Conservation (phyloP, 2,329 filamentous ascomycete species). For the Karstenula rhodostoma region DNA sequence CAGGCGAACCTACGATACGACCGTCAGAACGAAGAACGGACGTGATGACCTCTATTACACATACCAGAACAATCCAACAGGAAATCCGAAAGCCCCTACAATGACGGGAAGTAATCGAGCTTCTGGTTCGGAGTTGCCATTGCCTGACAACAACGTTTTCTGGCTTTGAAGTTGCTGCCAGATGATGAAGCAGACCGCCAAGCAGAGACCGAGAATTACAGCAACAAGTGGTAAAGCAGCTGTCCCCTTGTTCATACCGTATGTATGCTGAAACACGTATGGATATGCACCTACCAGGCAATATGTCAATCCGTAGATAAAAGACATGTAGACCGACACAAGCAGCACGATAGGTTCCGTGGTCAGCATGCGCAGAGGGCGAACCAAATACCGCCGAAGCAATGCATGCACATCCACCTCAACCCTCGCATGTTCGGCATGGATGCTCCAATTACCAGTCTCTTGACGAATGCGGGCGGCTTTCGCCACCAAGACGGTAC, state of each 20-base stretch:
- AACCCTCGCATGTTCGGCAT: conserved; percentile 56
- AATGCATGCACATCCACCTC: conserved; percentile 68
- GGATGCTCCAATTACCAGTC: conserved; percentile 52
- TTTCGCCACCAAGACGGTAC: conserved; percentile 61
- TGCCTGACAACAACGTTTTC: conserved; percentile 47
- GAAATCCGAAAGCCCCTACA: conserved; percentile 64
- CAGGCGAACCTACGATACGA: neutral
- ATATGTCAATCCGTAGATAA: conserved; percentile 70
- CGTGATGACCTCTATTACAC: neutral
- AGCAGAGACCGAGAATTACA: conserved; percentile 65
- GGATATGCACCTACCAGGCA: conserved; percentile 67
- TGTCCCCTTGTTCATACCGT: conserved; percentile 66
- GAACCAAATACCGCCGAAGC: conserved; percentile 68
- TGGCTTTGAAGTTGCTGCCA: conserved; percentile 70
- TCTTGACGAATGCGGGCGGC: conserved; percentile 59
- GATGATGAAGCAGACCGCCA: conserved; percentile 65
- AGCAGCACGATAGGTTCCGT: conserved; percentile 72
- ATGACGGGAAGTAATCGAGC: conserved; percentile 70
- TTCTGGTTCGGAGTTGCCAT: conserved; percentile 64
- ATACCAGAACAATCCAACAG: conserved; percentile 59
- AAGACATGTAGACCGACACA: conserved; percentile 71
- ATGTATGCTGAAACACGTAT: conserved; percentile 67
- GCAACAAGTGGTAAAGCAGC: conserved; percentile 69
- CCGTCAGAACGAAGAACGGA: neutral
- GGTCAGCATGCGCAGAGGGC: conserved; percentile 69